Evolutionary conservation across 2,329 filamentous ascomycete genomes (phyloP), one percentile per base, ranked within the genome.

Genomic region (Akanthomyces muscarius): DNA sequence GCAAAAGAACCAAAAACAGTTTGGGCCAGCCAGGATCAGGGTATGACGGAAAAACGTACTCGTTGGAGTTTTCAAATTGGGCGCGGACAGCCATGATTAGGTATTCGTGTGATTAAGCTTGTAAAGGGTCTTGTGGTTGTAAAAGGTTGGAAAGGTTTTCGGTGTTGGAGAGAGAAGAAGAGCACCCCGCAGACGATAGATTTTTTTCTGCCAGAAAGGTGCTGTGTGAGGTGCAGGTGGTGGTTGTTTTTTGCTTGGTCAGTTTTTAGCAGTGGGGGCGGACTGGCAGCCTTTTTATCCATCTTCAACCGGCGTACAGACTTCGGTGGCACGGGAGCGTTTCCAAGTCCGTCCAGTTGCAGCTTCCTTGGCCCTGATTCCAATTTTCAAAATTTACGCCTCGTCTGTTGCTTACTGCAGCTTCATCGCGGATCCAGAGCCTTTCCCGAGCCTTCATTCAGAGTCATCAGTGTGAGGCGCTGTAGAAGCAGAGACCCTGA

Each of bases 51-150:
- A n/a, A 60, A 30, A 80, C 88, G 74, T 82, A 94, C 90, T 95
- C 91, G 81, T 94, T 94, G 72, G 90, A 94, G 81, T 93, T 94
- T 80, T 95, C 91, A 76, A 95, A 95, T 76, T 92, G 86, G 69
- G 86, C 86, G 73, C 86, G 85, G 64, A 89, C 85, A 73, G 86
- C 85, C 86, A 89, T 89, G 72, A 71, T 80, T 65, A 67, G 66
- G 65, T 63, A 51, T 42, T 42, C 18, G 42, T 33, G 42, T 45
- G 47, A 57, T 68, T 61, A 53, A 16, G 16, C 36, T 48, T 36
- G 21, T 5, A 23, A 52, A 51, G 18, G 50, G n/a, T 11, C 33
- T 13, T 51, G 14, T 38, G 54, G 25, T 7, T n/a, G 42, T 62
- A 8, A n/a, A 33, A 36, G 42, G 41, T 53, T 38, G 30, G 28